phyloP scores from a whole-genome alignment of 345 rosid species.

The Noccaea bulbosa region DNA sequence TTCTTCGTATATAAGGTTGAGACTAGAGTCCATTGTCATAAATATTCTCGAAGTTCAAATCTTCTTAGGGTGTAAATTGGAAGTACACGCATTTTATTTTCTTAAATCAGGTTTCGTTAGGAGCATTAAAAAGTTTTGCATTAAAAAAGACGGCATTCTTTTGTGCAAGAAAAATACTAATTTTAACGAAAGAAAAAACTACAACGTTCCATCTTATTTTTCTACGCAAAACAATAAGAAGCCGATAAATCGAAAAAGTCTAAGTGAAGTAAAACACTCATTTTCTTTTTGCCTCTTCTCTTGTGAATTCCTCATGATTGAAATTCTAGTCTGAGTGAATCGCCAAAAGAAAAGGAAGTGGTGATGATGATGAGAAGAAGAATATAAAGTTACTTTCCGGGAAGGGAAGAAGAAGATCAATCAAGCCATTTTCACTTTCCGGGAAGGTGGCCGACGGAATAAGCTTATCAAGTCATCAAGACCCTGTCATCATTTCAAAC shows the following conservation, averaged over 20 bases:
- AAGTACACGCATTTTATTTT: too few species aligned
- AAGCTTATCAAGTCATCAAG: constrained; percentile 92
- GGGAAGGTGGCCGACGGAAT: constrained; percentile 90
- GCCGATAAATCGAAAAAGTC: background rate
- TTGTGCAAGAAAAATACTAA: background rate
- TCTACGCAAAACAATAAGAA: constrained; percentile 23
- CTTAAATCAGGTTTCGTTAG: too few species aligned
- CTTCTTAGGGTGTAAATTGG: too few species aligned
- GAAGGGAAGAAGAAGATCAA: background rate
- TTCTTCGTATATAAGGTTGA: too few species aligned
- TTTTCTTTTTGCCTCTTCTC: constrained; percentile 18
- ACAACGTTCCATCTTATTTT: constrained; percentile 27
- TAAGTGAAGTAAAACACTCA: constrained; percentile 9
- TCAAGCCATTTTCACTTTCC: constrained; percentile 76
- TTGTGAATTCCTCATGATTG: constrained; percentile 26
- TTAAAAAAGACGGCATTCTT: background rate
- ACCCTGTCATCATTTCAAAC: constrained; percentile 59
- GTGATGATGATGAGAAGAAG: constrained; percentile 9
- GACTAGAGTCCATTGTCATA: too few species aligned
- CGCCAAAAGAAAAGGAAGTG: background rate
- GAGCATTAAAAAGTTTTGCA: background rate
- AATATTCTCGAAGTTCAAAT: too few species aligned
- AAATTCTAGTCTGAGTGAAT: constrained; percentile 18
- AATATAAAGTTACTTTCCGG: constrained; percentile 15
- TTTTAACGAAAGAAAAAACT: constrained; percentile 12